A percentile compares a stretch with the other conserved stretches of the same genome.
Evolutionary conservation across 805 yeast genomes (phyloP).

Genomic region (Schizosaccharomyces octosporus): DNA sequence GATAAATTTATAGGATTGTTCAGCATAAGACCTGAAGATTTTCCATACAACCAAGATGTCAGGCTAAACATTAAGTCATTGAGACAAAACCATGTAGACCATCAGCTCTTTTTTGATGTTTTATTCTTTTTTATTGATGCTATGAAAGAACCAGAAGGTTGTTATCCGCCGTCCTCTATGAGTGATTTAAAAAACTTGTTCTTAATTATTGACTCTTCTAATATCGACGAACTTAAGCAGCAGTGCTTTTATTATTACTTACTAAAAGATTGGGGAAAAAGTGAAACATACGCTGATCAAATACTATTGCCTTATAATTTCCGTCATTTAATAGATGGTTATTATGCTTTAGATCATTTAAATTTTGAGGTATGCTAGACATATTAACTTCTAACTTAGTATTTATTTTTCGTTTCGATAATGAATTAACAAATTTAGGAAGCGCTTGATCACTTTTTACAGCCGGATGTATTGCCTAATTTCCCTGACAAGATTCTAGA

Average conservation of each 20-base stretch:
- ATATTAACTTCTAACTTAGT: neutral
- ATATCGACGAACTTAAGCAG: neutral
- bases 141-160: neutral
- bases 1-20: neutral
- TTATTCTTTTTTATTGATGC: neutral
- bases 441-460: neutral
- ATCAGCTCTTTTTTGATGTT: neutral
- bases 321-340: neutral
- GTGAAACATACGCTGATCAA: neutral
- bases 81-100: neutral
- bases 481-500: neutral
- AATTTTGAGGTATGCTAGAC: neutral
- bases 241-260: neutral
- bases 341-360: neutral
- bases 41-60: neutral
- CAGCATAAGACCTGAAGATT: neutral
- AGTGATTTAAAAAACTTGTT: neutral
- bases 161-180: neutral
- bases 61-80: neutral
- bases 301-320: neutral
- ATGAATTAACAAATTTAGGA: neutral
- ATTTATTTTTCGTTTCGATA: neutral
- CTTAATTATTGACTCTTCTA: neutral
- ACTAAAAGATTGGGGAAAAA: neutral
- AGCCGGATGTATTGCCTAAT: neutral